Evolutionary conservation across 2,329 filamentous ascomycete species (phyloP), one percentile per base, ranked within the genome.

Genomic region (Epichloe typhina): DNA sequence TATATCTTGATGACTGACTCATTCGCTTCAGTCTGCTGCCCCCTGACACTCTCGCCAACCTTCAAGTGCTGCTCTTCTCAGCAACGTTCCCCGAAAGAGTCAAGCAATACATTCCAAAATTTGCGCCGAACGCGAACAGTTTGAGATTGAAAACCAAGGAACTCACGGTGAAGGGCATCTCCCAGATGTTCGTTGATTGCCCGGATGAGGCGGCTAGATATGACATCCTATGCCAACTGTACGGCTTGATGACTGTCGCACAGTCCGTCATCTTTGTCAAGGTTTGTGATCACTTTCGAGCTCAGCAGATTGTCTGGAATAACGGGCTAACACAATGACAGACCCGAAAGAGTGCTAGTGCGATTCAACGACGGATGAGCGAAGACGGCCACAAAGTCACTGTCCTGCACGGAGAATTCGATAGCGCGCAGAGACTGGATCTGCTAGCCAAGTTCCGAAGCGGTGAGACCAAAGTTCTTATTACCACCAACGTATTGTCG

Each of bases 221-320:
- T 64, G 80, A 85, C 37, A 83, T 87, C 52, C 80, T 98, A 7
- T 86, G 94, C 66, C 88, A 91, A 64, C 85, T 98, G 53, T 98
- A 98, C 64, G 90, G 91, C 52, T 74, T 97, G 43, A 91, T 98
- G 80, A 96, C 90, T 15, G 89, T 97, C 60, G 90, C 90, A 5
- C 95, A 91, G 7, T 97, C 93, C 0, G 95, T 98, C 63, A 97
- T 98, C 60, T 98, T 98, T 63, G 91, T 97, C 66, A 88, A 84
- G 76, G 88, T 90, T 71, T 39, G 56, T 46, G 17, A 6, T 40
- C 2, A 54, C 73, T 52, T 12, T 9, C 6, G 9, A 36, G 23
- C 12, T 23, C 21, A 8, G 8, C 5, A 15, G 23, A n/a, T 9
- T 8, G 11, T 38, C 2, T 40, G 8, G 15, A 31, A 46, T 39